phyloP scores from a whole-genome alignment of 768 basidiomycete species.

The Naganishia vishniacii region DNA sequence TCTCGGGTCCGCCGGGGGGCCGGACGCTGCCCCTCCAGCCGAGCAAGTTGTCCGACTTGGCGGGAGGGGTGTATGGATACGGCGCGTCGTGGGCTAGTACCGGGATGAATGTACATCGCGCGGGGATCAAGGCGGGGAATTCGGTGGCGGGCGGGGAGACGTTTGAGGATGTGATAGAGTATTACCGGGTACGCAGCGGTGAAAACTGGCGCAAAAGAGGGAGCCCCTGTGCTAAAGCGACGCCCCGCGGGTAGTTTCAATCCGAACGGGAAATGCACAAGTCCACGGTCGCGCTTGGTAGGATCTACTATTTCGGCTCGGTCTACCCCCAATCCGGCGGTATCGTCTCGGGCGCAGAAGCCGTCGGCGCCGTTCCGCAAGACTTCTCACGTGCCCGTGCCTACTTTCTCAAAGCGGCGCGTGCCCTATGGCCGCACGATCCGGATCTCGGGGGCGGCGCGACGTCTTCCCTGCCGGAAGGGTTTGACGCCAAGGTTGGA shows the following conservation, averaged over 20 bases:
- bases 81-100: constrained; percentile 92
- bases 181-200: constrained; percentile 88
- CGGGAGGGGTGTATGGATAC: constrained; percentile 87
- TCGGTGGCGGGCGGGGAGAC: constrained; percentile 85
- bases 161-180: constrained; percentile 87
- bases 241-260: constrained; percentile 77
- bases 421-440: constrained; percentile 69
- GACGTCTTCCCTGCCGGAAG: constrained; percentile 33
- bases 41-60: constrained; percentile 78
- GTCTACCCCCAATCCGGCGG: constrained; percentile 77
- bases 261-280: constrained; percentile 84
- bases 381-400: constrained; percentile 69
- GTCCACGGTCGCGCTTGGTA: constrained; percentile 87
- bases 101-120: constrained; percentile 62
- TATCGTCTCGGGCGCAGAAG: constrained; percentile 78
- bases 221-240: no score
- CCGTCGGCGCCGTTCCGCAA: constrained; percentile 79
- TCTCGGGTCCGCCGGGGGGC: constrained; percentile 85
- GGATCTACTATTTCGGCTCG: constrained; percentile 92
- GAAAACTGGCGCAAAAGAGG: no score
- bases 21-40: constrained; percentile 73
- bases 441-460: constrained; percentile 30
- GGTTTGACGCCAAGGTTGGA: constrained; percentile 23
- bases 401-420: constrained; percentile 80
- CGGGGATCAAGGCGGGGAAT: constrained; percentile 76